Evolutionary conservation across 129 eudicot genomes (phyloP), one percentile per base, ranked within the genome.

Genomic region (Lactuca saligna): DNA sequence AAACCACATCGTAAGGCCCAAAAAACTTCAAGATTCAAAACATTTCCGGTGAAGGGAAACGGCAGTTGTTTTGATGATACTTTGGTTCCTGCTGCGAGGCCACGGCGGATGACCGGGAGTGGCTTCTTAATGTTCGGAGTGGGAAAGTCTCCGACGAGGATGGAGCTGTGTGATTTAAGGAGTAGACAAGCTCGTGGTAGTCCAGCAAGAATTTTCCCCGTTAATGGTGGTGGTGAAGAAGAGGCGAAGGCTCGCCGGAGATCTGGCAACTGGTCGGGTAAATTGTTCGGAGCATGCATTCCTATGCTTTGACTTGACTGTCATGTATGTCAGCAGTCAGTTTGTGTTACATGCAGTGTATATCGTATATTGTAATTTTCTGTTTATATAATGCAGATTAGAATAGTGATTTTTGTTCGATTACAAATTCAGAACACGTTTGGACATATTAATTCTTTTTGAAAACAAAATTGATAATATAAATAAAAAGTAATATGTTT

Each of bases 161-260:
- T 79, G 83, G 83, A 79, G 55, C 11, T 79, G 16, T 6, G 32
- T 42, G 83, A 79, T 39, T 66, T 72, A 32, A 41, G 70, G 71
- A 78, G 66, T 44, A 57, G 78, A 54, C 66, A 71, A n/a, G 44
- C 57, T 35, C 68, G 61, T 42, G 73, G 63, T 66, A 5, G 5
- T 63, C 41, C 17, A 17, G 34, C 57, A 12, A 60, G 15, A 75
- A 59, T 49, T 50, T 41, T 39, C 61, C 75, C 61, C 54, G 51
- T 65, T 50, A 37, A 17, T 20, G 78, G 64, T 50, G 71, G 57
- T 4, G 67, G 56, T 17, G 66, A 9, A 5, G 60, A 69, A 53
- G 54, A 34, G 74, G 62, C 11, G 56, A 29, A 29, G 14, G 4
- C 33, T 12, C 50, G 55, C 74, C 66, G 57, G 73, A 80, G 39